Base-by-base conservation (phyloP, 305 asterid genomes). In the Salvia sclarea region DNA sequence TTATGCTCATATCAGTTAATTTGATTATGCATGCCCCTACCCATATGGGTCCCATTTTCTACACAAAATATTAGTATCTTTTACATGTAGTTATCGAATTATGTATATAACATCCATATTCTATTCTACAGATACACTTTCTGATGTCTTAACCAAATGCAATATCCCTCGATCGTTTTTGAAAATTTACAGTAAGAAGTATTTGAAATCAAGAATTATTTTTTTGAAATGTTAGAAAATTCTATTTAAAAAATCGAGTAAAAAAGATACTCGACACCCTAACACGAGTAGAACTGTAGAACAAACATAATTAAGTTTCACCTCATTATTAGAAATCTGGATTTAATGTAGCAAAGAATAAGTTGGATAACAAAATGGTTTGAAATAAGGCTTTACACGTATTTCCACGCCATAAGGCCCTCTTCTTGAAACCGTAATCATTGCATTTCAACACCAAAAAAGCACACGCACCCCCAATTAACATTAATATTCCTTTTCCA, bases 311-410 rank as follows among this genome's bases (percentile, higher is more conserved):
- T n/a, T n/a, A n/a, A n/a, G n/a, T n/a, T n/a, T n/a, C n/a, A n/a
- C 6, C 4, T 25, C 31, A 0, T 16, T 8, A 17, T 49, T 8
- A 2, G 4, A 13, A 54, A 12, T 54, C 5, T 5, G 28, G 61
- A 55, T 28, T 30, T n/a, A 21, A 16, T 7, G 21, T 14, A 44
- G 28, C 31, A n/a, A n/a, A n/a, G n/a, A n/a, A n/a, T n/a, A n/a
- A n/a, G n/a, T n/a, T n/a, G 24, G 24, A 53, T 25, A 22, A 20
- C 4, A 5, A 12, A 11, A 11, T 38, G n/a, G 44, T 5, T 38
- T 59, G 6, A 65, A 50, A 66, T 25, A 14, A 41, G 16, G 4
- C 85, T 80, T 72, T 83, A 64, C 84, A 82, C 83, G 82, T 76
- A 64, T 68, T 76, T 71, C 77, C 83, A 80, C 40, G 77, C 71